These are phyloP conservation scores for Wickerhamomyces tratensis DNA, from an alignment of 805 yeast species.

Conservation along the genomic window DNA sequence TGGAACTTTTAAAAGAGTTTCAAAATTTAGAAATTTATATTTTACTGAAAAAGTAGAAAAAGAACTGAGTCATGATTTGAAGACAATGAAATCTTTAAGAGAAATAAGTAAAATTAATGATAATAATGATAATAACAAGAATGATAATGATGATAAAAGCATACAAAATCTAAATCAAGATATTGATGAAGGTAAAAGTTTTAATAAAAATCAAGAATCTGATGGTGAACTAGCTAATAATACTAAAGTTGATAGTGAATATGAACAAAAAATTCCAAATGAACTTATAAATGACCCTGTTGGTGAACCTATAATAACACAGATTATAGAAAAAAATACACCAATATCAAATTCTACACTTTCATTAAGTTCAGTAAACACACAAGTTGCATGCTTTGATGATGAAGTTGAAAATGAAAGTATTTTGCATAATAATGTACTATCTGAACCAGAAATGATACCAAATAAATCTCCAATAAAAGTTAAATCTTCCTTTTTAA, in stretches of 20 bases:
- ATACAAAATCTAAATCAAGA: slow-evolving; percentile 2
- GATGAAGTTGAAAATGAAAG: background rate
- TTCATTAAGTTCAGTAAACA: slow-evolving; percentile 21
- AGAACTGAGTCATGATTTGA: background rate
- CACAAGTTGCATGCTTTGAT: slow-evolving; percentile 26
- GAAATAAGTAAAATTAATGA: background rate
- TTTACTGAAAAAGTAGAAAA: background rate
- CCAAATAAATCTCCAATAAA: too few relatives aligned
- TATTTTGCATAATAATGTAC: background rate
- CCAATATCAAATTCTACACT: slow-evolving; percentile 2
- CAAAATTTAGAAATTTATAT: slow-evolving; percentile 32
- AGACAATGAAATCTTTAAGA: slow-evolving; percentile 11
- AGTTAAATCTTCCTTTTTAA: slow-evolving; percentile 7
- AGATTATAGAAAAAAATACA: too few relatives aligned
- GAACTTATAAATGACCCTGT: too few relatives aligned
- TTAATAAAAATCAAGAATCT: too few relatives aligned
- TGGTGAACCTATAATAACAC: too few relatives aligned
- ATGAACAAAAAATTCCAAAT: too few relatives aligned
- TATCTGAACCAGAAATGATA: background rate
- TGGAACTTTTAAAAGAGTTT: slow-evolving; percentile 18
- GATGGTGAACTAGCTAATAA: too few relatives aligned
- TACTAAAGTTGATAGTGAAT: too few relatives aligned
- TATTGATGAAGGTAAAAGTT: too few relatives aligned
- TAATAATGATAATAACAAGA: background rate
- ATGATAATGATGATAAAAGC: background rate